Conservation (phyloP, 2,329 filamentous ascomycete genomes). For the Fusarium metavorans region DNA sequence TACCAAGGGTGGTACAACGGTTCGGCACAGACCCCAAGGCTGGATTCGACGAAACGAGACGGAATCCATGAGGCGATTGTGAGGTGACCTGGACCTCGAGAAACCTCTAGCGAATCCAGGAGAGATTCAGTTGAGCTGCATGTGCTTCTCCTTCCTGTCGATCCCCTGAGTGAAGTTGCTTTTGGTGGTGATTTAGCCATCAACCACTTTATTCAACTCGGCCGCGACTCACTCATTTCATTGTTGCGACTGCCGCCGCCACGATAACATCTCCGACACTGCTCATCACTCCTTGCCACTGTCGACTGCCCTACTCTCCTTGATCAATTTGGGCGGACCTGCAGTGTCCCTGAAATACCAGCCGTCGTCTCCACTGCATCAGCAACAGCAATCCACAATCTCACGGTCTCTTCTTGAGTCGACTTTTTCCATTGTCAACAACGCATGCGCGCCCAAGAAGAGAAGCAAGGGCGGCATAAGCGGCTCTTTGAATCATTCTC, state of each 20-base stretch:
- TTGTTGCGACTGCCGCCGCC: conserved; percentile 1
- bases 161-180: neutral
- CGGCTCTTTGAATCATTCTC: conserved; percentile 13
- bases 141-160: neutral
- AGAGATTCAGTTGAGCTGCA: neutral
- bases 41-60: conserved; percentile 9
- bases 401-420: neutral
- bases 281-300: neutral
- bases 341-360: conserved; percentile 8
- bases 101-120: conserved; percentile 1
- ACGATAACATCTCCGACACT: neutral
- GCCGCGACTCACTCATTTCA: conserved; percentile 1
- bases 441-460: conserved; percentile 8
- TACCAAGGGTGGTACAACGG: conserved; percentile 20
- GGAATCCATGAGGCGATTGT: conserved; percentile 34
- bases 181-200: neutral
- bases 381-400: conserved; percentile 1
- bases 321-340: neutral
- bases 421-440: neutral
- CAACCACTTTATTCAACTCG: neutral
- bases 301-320: neutral
- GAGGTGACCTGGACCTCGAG: conserved; percentile 15
- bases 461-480: conserved; percentile 10
- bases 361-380: conserved; percentile 5
- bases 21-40: conserved; percentile 2